Evolutionary conservation across 768 basidiomycete genomes (phyloP), one percentile per base, ranked within the genome.

Genomic region (Termitomyces heimii): DNA sequence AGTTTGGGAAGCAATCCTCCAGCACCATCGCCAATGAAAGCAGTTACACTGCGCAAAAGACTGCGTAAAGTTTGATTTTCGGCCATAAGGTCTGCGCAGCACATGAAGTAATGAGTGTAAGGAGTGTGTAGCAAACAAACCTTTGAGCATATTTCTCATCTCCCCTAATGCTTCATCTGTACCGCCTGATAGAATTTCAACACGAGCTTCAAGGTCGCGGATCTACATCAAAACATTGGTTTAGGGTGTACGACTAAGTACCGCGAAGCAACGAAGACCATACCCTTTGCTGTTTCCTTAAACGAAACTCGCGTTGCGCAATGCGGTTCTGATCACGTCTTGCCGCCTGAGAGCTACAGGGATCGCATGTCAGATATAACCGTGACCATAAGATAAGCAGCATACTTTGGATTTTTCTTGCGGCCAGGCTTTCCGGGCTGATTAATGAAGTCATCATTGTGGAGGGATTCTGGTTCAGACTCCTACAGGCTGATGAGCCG

Each of bases 131-230:
- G 44, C 35, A 43, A 50, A 65, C 74, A 14, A 44, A 84, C 89
- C 89, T 75, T 84, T 90, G 44, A 94, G 72, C 49, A 95, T 86
- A 62, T 88, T 86, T 57, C 88, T 79, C 80, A 94, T 81, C 69
- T 94, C 89, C 29, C 82, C 83, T 54, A 92, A 75, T 6, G 92
- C 86, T 71, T 96, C 92, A 77, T 94, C 94, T 65, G 93, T 87
- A 42, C 90, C 91, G 20, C 92, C 93, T 5, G 94, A 96, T 18
- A 97, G 80, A 8, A 97, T 86, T 71, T 95, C 94, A n/a, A 97
- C 92, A 45, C 91, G 84, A 20, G 94, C 94, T 73, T 97, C 94
- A 37, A 97, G 83, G 72, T 97, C 94, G 22, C 94, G 90, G 70
- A 97, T 94, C 92, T 97, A 64, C 49, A 20, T n/a, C 46, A 45